phyloP scores from a whole-genome alignment of 208 protist genomes.

The Porcisia hertigi region DNA sequence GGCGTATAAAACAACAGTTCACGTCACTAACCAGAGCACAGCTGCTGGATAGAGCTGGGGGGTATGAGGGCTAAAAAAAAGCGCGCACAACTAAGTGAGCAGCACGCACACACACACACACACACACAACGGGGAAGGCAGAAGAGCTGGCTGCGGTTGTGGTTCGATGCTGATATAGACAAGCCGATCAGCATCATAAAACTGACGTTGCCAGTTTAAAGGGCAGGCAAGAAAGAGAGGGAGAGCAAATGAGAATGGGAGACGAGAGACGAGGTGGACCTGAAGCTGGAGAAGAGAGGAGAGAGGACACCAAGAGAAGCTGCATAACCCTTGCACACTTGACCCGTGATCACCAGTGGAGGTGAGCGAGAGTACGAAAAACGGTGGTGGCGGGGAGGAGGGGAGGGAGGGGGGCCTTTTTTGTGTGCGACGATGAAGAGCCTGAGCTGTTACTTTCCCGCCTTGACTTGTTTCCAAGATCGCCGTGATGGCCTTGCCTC shows the following conservation, averaged over 20 bases:
- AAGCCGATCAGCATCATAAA: too few relatives aligned
- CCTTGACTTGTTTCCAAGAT: neutral
- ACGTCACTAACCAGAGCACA: neutral
- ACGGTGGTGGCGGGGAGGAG: neutral
- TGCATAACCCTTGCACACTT: too few relatives aligned
- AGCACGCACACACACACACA: neutral
- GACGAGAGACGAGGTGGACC: neutral
- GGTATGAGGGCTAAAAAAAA: neutral
- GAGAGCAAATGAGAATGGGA: neutral
- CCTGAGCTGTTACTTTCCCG: neutral
- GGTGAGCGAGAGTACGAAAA: neutral
- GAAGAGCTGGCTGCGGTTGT: too few relatives aligned
- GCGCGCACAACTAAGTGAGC: neutral
- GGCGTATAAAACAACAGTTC: neutral
- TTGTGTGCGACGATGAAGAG: neutral
- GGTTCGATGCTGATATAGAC: too few relatives aligned
- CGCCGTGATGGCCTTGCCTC: neutral
- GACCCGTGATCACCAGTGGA: too few relatives aligned
- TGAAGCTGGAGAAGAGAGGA: neutral
- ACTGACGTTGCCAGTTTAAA: too few relatives aligned
- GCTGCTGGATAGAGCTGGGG: neutral
- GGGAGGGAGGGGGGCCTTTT: neutral
- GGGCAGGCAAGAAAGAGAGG: neutral
- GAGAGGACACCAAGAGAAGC: neutral
- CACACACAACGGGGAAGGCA: neutral